Evolutionary conservation across 2,329 filamentous ascomycete genomes (phyloP).

Genomic region (Trichoderma endophyticum): DNA sequence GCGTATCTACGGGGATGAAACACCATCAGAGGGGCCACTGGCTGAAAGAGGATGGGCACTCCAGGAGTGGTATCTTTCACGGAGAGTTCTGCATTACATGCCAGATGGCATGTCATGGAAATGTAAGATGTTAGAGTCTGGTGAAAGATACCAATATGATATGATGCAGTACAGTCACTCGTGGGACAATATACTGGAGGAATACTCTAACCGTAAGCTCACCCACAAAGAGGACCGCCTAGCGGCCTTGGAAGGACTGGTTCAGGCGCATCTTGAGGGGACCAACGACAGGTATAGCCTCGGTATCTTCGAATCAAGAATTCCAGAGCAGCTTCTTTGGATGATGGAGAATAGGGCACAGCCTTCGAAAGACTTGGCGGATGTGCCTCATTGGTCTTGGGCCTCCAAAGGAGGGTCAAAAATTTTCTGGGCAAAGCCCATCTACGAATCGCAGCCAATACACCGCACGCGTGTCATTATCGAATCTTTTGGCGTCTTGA

Average conservation of each 20-base stretch:
- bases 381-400: neutral
- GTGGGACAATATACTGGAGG: neutral
- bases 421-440: rapidly evolving
- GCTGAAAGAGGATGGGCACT: neutral
- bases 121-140: neutral
- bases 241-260: neutral
- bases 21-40: neutral
- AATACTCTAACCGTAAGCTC: neutral
- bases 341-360: rapidly evolving
- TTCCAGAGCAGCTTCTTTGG: neutral
- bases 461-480: neutral
- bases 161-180: rapidly evolving
- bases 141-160: neutral
- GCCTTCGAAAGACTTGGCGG: neutral
- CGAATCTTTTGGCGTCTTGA: neutral
- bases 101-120: neutral
- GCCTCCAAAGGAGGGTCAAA: neutral
- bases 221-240: neutral
- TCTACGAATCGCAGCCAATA: neutral
- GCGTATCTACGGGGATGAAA: neutral
- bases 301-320: neutral
- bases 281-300: neutral
- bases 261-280: neutral
- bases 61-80: neutral
- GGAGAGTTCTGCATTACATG: neutral